Percentiles rank a stretch among this genome's conserved stretches.
Evolutionary conservation across 1,284 basidiomycete species (phyloP).

Genomic region (Apiotrichum porosum): DNA sequence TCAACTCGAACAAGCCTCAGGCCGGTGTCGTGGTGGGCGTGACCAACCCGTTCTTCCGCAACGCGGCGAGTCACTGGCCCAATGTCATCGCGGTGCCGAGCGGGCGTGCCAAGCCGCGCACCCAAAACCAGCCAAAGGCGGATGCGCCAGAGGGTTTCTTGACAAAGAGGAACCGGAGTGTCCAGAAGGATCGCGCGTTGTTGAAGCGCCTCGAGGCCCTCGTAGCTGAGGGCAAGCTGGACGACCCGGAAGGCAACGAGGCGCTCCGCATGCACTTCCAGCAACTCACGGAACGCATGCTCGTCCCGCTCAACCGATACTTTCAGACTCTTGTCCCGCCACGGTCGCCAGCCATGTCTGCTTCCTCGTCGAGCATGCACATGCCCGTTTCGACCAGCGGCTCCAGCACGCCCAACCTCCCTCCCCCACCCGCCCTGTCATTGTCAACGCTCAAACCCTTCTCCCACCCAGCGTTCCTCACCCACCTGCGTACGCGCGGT

Average conservation of each 20-base stretch:
- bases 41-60: conserved; percentile 91
- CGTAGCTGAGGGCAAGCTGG: conserved; percentile 39
- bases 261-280: conserved; percentile 79
- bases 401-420: conserved; percentile 6
- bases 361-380: not conserved
- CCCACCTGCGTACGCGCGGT: conserved; percentile 73
- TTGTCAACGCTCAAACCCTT: conserved; percentile 62
- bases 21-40: conserved; percentile 81
- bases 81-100: conserved; percentile 57
- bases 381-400: conserved; percentile 2
- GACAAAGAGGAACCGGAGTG: conserved; percentile 74
- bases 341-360: conserved; percentile 1
- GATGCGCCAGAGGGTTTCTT: conserved; percentile 57
- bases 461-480: conserved; percentile 69
- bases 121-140: conserved; percentile 51
- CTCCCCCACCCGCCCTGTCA: conserved; percentile 5
- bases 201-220: conserved; percentile 51
- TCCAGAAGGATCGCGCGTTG: conserved; percentile 74
- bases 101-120: conserved; percentile 5
- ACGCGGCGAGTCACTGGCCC: conserved; percentile 85
- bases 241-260: conserved; percentile 53
- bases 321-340: conserved; percentile 79
- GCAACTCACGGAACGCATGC: conserved; percentile 76
- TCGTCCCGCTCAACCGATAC: conserved; percentile 91
- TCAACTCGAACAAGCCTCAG: conserved; percentile 78